A percentile compares a stretch with the other conserved stretches of the same genome.
Conservation (phyloP, 148 eudicot species). For the Polygonum maritimum region DNA sequence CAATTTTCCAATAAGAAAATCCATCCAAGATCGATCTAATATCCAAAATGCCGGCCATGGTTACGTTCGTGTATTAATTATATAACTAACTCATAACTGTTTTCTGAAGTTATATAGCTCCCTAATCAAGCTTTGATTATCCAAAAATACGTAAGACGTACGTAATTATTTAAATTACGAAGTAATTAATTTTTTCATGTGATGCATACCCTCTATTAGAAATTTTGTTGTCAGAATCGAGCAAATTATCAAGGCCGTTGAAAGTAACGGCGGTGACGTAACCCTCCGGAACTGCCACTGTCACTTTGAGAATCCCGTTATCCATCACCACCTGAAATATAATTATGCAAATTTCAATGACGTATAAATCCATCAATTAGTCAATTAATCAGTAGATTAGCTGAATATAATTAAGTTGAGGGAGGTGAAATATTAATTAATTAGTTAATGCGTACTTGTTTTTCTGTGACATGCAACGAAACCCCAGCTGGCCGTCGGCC, state of each 20-base stretch:
- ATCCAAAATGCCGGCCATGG: neutral
- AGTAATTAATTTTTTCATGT: too few species aligned
- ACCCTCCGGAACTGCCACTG: slow-evolving; percentile 37
- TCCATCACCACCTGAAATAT: slow-evolving; percentile 35
- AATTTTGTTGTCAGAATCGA: slow-evolving; percentile 23
- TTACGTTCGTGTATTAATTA: too few species aligned
- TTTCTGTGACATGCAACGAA: neutral
- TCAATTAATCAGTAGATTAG: too few species aligned
- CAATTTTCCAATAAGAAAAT: neutral
- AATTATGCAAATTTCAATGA: too few species aligned
- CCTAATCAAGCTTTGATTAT: neutral
- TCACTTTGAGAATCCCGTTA: slow-evolving; percentile 39
- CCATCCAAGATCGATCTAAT: neutral
- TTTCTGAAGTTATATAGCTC: too few species aligned
- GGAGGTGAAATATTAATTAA: too few species aligned
- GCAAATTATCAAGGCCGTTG: slow-evolving; percentile 30
- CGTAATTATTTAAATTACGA: too few species aligned
- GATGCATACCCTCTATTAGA: slow-evolving; percentile 38
- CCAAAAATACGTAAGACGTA: neutral
- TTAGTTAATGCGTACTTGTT: neutral
- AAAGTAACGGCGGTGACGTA: slow-evolving; percentile 24
- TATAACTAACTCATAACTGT: too few species aligned
- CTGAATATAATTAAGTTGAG: neutral
- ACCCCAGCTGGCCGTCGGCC: neutral
- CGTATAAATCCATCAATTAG: too few species aligned